Conservation (phyloP, 176 grass and related monocot species). For the Cenchrus fungigraminus region DNA sequence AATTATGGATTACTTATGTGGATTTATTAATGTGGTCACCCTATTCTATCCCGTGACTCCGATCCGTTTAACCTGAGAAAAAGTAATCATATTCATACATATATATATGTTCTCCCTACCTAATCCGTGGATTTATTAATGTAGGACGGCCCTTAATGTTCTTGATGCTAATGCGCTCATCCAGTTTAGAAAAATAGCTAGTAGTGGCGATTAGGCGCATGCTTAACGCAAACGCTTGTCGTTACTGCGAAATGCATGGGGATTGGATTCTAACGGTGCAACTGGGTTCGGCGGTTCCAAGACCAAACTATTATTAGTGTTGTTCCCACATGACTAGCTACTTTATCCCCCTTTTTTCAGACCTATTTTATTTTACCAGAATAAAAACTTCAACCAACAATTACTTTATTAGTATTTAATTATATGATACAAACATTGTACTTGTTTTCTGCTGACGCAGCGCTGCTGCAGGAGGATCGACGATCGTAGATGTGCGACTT, state of each 20-base stretch:
- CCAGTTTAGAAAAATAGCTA: not conserved
- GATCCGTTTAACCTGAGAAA: not conserved
- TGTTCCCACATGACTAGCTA: not conserved
- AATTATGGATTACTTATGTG: not conserved
- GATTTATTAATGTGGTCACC: not conserved
- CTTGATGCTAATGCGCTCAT: not conserved
- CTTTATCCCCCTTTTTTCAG: too few relatives aligned
- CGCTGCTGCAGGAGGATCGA: too few relatives aligned
- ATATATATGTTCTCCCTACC: not conserved
- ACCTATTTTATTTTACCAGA: too few relatives aligned
- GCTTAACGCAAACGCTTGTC: constrained; percentile 31
- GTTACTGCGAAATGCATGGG: not conserved
- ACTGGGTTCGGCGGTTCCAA: not conserved
- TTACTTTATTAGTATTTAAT: too few relatives aligned
- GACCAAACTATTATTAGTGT: not conserved
- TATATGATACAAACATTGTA: too few relatives aligned
- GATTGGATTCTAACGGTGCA: constrained; percentile 35
- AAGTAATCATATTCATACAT: not conserved
- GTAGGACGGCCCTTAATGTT: not conserved
- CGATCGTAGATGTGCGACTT: too few relatives aligned
- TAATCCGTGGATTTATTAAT: not conserved
- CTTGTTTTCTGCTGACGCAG: too few relatives aligned
- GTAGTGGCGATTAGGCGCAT: not conserved
- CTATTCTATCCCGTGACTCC: not conserved
- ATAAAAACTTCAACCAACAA: too few relatives aligned